A percentile compares a stretch with the other conserved stretches of the same genome.
These are phyloP conservation scores for Antrodiella citrinella DNA, from an alignment of 768 basidiomycete genomes.

Conservation along the genomic window DNA sequence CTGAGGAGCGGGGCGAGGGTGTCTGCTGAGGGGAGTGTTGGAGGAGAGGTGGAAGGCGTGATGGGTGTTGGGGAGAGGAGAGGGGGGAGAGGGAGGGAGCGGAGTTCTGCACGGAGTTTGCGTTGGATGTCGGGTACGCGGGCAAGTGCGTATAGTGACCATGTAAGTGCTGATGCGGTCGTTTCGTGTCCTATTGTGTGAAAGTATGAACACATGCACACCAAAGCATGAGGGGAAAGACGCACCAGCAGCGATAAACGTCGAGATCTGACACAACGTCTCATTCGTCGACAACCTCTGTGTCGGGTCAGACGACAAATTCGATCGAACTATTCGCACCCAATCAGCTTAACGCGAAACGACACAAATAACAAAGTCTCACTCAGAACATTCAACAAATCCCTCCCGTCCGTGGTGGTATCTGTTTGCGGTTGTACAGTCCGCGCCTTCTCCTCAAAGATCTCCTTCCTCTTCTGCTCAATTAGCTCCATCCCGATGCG, in stretches of 20 bases:
- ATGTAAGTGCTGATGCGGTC: conserved; percentile 47
- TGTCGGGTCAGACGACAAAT: conserved; percentile 35
- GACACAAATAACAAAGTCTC: not conserved
- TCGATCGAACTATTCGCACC: conserved; percentile 45
- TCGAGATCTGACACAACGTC: conserved; percentile 53
- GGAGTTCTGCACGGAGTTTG: conserved; percentile 37
- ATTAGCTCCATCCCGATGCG: conserved; percentile 48
- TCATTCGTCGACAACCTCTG: conserved; percentile 51
- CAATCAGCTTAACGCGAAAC: not conserved
- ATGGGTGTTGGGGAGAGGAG: not conserved
- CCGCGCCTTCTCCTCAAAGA: conserved; percentile 11
- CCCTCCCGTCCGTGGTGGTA: conserved; percentile 24
- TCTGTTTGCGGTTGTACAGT: too few species aligned
- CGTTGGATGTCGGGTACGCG: conserved; percentile 37
- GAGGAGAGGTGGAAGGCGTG: not conserved
- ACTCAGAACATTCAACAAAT: conserved; percentile 41
- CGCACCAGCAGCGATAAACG: conserved; percentile 45
- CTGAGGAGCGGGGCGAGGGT: too few species aligned
- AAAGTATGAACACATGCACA: not conserved
- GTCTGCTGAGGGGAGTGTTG: not conserved
- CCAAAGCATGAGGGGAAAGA: not conserved
- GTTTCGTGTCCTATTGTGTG: conserved; percentile 49
- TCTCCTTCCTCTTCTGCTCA: conserved; percentile 36
- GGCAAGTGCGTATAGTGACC: conserved; percentile 53
- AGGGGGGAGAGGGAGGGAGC: conserved; percentile 15